A percentile compares a stretch with the other conserved stretches of the same genome.
Conservation (phyloP, 441 rosid genomes). For the Gossypium lobatum region DNA sequence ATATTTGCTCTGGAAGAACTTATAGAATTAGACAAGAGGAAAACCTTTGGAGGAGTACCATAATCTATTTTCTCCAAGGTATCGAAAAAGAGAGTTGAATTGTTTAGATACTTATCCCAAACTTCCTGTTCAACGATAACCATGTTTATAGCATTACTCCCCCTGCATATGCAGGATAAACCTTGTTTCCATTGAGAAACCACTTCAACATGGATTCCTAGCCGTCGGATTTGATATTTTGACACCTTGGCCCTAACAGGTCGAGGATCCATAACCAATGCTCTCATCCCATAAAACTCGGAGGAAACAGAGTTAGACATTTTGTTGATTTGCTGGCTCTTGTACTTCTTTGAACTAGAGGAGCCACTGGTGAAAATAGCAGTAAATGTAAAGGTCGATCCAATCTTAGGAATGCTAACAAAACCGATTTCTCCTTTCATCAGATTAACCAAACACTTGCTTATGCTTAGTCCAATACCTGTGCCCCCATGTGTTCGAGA, state of each 20-base stretch:
- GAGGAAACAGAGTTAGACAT: slow-evolving; percentile 29
- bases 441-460: slow-evolving; percentile 76
- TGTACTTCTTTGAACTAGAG: slow-evolving; percentile 33
- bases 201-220: slow-evolving; percentile 58
- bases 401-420: slow-evolving; percentile 58
- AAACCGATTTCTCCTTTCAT: slow-evolving; percentile 90
- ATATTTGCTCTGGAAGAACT: slow-evolving; percentile 28
- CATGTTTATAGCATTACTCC: slow-evolving; percentile 33
- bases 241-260: slow-evolving; percentile 67
- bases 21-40: slow-evolving; percentile 56
- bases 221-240: slow-evolving; percentile 68
- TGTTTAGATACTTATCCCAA: slow-evolving; percentile 49
- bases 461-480: slow-evolving; percentile 92
- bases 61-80: slow-evolving; percentile 26
- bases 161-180: slow-evolving; percentile 29
- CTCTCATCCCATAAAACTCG: slow-evolving; percentile 62
- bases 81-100: slow-evolving; percentile 36
- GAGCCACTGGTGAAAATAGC: slow-evolving; percentile 54
- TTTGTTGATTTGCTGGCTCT: slow-evolving; percentile 38
- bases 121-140: slow-evolving; percentile 75
- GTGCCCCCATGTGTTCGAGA: slow-evolving; percentile 89
- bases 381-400: slow-evolving; percentile 85
- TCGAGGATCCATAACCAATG: slow-evolving; percentile 65
- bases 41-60: slow-evolving; percentile 36
- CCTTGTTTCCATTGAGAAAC: slow-evolving; percentile 46